Conservation (phyloP, 495 filamentous ascomycete genomes). For the Lasiosphaeriaceae sp. region DNA sequence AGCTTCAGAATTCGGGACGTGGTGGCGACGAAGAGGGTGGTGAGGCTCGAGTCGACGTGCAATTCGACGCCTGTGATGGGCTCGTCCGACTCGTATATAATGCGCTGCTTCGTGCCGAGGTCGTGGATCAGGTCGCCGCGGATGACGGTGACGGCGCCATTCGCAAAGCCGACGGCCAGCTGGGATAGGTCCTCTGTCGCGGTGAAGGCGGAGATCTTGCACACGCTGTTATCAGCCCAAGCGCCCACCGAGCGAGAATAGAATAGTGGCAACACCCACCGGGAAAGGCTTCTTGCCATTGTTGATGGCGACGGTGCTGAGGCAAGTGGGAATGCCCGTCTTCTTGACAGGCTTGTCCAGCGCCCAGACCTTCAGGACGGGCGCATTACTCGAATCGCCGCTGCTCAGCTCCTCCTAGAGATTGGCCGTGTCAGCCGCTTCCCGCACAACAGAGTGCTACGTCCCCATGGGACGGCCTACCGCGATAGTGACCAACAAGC, state of each 20-base stretch:
- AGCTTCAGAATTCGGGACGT: conserved; percentile 85
- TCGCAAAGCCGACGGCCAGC: conserved; percentile 91
- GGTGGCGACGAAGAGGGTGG: conserved; percentile 85
- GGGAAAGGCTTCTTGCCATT: conserved; percentile 94
- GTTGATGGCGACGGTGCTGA: conserved; percentile 77
- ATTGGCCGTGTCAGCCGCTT: conserved; percentile 19
- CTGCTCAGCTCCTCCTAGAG: conserved; percentile 69
- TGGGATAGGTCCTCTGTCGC: conserved; percentile 83
- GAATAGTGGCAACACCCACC: conserved; percentile 40
- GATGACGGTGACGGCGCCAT: conserved; percentile 89
- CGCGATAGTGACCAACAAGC: conserved; percentile 79
- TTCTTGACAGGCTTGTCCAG: conserved; percentile 94
- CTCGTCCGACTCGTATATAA: conserved; percentile 95
- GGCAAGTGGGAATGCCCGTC: conserved; percentile 78
- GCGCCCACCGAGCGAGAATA: neutral
- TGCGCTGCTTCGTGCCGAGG: conserved; percentile 89
- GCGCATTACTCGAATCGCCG: conserved; percentile 47
- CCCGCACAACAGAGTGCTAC: neutral
- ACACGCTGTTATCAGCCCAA: neutral
- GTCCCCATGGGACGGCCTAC: no score
- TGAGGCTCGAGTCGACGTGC: conserved; percentile 56
- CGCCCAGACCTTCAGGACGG: conserved; percentile 91
- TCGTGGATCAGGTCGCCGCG: conserved; percentile 94
- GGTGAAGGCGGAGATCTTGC: conserved; percentile 83
- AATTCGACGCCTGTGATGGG: conserved; percentile 89